These are phyloP conservation scores for Babjeviella inositovora DNA, from an alignment of 805 yeast genomes.

Conservation along the genomic window DNA sequence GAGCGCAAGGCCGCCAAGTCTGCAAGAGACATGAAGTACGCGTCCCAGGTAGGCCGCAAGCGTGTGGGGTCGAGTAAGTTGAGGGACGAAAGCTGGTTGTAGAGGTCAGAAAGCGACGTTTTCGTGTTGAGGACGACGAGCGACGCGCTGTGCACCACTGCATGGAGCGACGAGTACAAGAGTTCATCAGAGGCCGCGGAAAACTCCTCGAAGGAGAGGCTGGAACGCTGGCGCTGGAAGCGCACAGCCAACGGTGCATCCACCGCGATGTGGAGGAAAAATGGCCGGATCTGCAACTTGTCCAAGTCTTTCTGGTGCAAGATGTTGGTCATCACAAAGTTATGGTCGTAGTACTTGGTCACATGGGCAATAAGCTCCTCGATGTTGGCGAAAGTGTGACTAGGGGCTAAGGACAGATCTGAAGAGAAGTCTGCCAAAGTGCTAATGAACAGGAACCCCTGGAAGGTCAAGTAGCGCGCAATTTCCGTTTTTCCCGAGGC, in stretches of 20 bases:
- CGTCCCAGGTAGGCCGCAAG: slow-evolving; percentile 89
- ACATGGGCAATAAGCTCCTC: slow-evolving; percentile 38
- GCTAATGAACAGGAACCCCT: slow-evolving; percentile 27
- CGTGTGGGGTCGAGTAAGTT: slow-evolving; percentile 35
- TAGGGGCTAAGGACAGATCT: not conserved
- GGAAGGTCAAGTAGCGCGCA: slow-evolving; percentile 34
- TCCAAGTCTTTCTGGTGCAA: slow-evolving; percentile 22
- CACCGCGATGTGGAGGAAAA: slow-evolving; percentile 62
- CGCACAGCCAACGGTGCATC: slow-evolving; percentile 56
- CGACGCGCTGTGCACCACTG: slow-evolving; percentile 28
- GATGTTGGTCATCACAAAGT: slow-evolving; percentile 43
- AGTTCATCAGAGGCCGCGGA: slow-evolving; percentile 11
- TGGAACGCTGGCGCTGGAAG: slow-evolving; percentile 10
- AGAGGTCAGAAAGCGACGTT: slow-evolving; percentile 15
- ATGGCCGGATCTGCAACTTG: slow-evolving; percentile 52
- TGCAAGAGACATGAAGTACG: slow-evolving; percentile 88
- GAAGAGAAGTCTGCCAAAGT: not conserved
- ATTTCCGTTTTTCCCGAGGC: slow-evolving; percentile 56
- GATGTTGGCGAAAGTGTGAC: slow-evolving; percentile 15
- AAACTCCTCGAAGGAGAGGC: slow-evolving; percentile 15
- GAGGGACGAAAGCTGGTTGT: slow-evolving; percentile 17
- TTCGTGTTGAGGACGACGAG: slow-evolving; percentile 41
- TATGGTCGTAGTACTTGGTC: slow-evolving; percentile 48
- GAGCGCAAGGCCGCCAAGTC: slow-evolving; percentile 85
- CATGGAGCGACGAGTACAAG: slow-evolving; percentile 12